Conservation (phyloP, 768 basidiomycete species). For the Leccinum subgranulosum region DNA sequence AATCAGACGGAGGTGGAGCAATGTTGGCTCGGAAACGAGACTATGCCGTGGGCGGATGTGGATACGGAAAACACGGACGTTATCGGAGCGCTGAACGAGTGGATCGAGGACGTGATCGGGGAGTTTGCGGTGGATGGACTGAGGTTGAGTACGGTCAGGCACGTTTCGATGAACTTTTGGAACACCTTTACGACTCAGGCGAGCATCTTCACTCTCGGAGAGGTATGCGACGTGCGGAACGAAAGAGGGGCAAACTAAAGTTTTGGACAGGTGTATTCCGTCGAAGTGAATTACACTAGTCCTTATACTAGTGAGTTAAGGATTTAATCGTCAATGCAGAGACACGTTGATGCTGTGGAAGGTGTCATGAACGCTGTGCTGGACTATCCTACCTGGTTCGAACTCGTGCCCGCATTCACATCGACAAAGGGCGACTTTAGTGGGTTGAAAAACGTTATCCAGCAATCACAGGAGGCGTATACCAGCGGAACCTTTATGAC, state of each 20-base stretch:
- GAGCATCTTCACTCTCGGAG: conserved; percentile 54
- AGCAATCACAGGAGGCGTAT: conserved; percentile 35
- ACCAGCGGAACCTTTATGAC: conserved; percentile 39
- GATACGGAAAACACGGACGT: conserved; percentile 51
- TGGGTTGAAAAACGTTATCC: conserved; percentile 26
- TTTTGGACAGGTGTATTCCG: conserved; percentile 36
- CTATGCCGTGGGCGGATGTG: conserved; percentile 54
- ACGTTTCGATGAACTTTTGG: conserved; percentile 55
- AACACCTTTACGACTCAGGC: conserved; percentile 45
- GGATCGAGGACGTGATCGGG: conserved; percentile 45
- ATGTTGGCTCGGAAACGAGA: conserved; percentile 58
- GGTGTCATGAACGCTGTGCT: conserved; percentile 44
- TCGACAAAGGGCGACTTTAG: conserved; percentile 34
- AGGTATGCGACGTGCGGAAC: conserved; percentile 35
- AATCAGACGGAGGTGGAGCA: conserved; percentile 50
- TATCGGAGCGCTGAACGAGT: conserved; percentile 41
- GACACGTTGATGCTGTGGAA: conserved; percentile 11
- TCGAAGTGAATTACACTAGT: conserved; percentile 38
- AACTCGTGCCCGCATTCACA: conserved; percentile 39
- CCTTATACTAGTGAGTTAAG: conserved; percentile 39
- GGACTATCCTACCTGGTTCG: conserved; percentile 49
- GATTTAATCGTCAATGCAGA: not conserved
- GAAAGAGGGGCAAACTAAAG: conserved; percentile 13
- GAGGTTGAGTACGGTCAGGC: conserved; percentile 59
- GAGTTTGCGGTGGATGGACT: conserved; percentile 53